Percentiles rank a stretch among this genome's conserved stretches.
Evolutionary conservation across 1,139 yeast genomes (phyloP).

Genomic region (Kodamaea ohmeri): DNA sequence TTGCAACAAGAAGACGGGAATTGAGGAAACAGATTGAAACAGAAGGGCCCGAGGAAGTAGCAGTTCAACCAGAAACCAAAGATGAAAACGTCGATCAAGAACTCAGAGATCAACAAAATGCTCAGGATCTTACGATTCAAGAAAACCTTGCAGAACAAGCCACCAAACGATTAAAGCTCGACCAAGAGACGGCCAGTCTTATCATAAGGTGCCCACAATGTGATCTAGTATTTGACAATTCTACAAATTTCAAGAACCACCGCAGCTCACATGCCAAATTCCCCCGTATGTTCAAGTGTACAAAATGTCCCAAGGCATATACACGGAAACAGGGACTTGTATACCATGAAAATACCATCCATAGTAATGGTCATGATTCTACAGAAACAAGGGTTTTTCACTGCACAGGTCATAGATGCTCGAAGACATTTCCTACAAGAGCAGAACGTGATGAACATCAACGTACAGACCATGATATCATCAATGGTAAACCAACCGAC

Average conservation of each 20-base stretch:
- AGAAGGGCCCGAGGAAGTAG: slow-evolving; percentile 1
- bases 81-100: not conserved
- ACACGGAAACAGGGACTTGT: slow-evolving; percentile 14
- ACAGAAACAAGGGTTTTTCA: slow-evolving; percentile 13
- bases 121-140: not conserved
- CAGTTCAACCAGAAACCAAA: not conserved
- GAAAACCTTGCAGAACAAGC: slow-evolving; percentile 4
- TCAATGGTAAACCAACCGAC: slow-evolving; percentile 3
- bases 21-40: slow-evolving; percentile 4
- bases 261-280: slow-evolving; percentile 12
- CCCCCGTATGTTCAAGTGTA: slow-evolving; percentile 13
- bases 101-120: not conserved
- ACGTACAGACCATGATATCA: slow-evolving; percentile 9
- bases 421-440: slow-evolving; percentile 12
- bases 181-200: not conserved
- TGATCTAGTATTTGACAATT: slow-evolving; percentile 7
- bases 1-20: slow-evolving; percentile 7
- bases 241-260: slow-evolving; percentile 13
- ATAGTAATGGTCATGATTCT: slow-evolving; percentile 10
- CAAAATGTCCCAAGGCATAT: slow-evolving; percentile 14
- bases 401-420: slow-evolving; percentile 13
- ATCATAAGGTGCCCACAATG: slow-evolving; percentile 2
- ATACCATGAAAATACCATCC: slow-evolving; percentile 14
- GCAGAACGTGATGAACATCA: slow-evolving; percentile 12
- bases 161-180: slow-evolving; percentile 3